Evolutionary conservation across 345 rosid genomes (phyloP).

Genomic region (Erysimum cheiranthoides): DNA sequence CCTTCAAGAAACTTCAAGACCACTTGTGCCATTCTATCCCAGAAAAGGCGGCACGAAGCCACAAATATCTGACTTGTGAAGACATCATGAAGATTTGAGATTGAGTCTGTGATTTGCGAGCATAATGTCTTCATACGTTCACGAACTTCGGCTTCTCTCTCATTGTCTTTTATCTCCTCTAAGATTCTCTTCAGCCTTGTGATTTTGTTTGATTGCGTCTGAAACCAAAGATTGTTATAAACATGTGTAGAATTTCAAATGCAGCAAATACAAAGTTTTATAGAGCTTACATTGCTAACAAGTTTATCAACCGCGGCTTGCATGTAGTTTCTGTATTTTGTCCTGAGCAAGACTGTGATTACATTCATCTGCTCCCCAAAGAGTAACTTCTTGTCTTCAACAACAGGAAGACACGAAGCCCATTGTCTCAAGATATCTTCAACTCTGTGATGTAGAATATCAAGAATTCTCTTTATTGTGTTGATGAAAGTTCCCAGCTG

Average conservation of each 20-base stretch:
- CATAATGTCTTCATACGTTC: constrained; percentile 84
- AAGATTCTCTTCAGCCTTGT: constrained; percentile 82
- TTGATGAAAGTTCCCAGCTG: constrained; percentile 89
- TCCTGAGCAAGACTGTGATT: constrained; percentile 81
- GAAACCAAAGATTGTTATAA: constrained; percentile 26
- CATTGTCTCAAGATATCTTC: constrained; percentile 86
- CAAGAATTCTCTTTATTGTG: constrained; percentile 91
- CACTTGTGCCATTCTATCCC: constrained; percentile 98
- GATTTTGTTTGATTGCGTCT: constrained; percentile 78
- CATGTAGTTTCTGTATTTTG: constrained; percentile 91
- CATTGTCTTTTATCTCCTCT: constrained; percentile 90
- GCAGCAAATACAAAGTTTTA: not conserved
- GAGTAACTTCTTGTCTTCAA: constrained; percentile 72
- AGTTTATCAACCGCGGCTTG: constrained; percentile 94
- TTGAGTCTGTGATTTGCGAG: constrained; percentile 71
- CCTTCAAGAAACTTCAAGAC: constrained; percentile 94
- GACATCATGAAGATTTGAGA: constrained; percentile 78
- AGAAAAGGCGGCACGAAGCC: constrained; percentile 82
- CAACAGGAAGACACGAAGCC: constrained; percentile 81
- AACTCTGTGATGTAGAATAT: constrained; percentile 78
- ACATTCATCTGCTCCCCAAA: constrained; percentile 96
- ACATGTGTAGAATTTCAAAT: not conserved
- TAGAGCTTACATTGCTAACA: constrained; percentile 72
- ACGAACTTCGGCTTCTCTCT: constrained; percentile 86
- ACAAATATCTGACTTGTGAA: constrained; percentile 81